phyloP scores from a whole-genome alignment of 208 protist genomes.

The Borovskyia barvae region DNA sequence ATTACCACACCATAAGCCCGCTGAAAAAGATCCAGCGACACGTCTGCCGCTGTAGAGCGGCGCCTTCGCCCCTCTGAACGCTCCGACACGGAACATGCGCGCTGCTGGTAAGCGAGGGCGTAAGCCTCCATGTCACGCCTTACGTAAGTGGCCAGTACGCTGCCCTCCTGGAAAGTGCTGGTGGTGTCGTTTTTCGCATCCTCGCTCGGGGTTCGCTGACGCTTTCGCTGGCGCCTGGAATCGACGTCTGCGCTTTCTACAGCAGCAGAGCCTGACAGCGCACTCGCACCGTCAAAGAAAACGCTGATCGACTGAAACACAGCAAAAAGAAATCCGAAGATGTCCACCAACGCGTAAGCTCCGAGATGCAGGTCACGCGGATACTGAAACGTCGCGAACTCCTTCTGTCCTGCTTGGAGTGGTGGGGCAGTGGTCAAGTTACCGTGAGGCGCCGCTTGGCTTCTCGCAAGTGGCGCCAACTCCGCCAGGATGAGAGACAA shows the following conservation, averaged over 20 bases:
- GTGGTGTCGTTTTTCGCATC: conserved; percentile 11
- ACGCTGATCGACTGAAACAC: conserved; percentile 32
- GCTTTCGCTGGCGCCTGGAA: background rate
- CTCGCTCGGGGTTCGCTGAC: background rate
- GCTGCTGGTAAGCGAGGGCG: no score
- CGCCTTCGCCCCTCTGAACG: background rate
- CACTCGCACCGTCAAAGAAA: conserved; percentile 32
- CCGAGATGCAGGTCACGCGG: conserved; percentile 64
- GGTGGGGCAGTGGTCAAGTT: conserved; percentile 1
- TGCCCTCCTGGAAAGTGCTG: background rate
- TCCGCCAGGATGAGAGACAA: conserved; percentile 50
- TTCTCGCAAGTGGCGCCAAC: conserved; percentile 48
- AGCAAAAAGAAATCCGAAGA: conserved; percentile 52
- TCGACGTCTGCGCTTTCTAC: no score
- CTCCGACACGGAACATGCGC: no score
- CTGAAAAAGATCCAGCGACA: conserved; percentile 44
- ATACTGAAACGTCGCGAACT: conserved; percentile 31
- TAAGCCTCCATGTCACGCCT: conserved; percentile 14
- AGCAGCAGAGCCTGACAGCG: no score
- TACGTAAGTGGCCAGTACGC: conserved; percentile 9
- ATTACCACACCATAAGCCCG: conserved; percentile 73
- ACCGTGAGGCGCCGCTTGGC: conserved; percentile 11
- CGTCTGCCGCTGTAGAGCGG: background rate
- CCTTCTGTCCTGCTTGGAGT: background rate
- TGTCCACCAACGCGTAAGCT: conserved; percentile 45